Evolutionary conservation across 768 basidiomycete genomes (phyloP).

Genomic region (Hericium coralloides): DNA sequence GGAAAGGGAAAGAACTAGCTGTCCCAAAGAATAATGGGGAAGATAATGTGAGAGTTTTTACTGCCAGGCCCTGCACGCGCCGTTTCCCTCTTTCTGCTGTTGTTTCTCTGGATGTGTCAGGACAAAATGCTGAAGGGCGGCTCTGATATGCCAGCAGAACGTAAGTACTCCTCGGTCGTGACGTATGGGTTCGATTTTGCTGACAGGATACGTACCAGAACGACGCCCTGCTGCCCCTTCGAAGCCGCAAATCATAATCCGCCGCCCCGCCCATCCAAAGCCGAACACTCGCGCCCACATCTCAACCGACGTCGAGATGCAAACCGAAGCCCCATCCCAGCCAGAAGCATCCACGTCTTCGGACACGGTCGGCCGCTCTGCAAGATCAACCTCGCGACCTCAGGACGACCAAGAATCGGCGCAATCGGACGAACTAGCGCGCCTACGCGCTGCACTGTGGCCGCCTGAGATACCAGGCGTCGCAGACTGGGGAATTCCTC

Average conservation of each 20-base stretch:
- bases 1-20: not conserved
- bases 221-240: constrained; percentile 1
- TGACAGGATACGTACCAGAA: not conserved
- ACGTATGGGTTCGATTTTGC: not conserved
- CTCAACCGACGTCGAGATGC: constrained; percentile 4
- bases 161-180: not conserved
- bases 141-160: constrained; percentile 5
- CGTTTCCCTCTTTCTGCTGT: constrained; percentile 17
- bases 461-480: constrained; percentile 60
- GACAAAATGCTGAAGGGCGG: constrained; percentile 12
- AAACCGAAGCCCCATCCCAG: not conserved
- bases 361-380: not conserved
- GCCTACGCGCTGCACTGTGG: constrained; percentile 44
- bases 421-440: constrained; percentile 34
- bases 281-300: constrained; percentile 7
- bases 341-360: not conserved
- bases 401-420: too few relatives aligned
- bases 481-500: constrained; percentile 73
- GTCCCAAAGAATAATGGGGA: not conserved
- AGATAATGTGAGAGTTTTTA: constrained; percentile 16
- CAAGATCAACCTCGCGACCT: too few relatives aligned
- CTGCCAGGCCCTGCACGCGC: constrained; percentile 10
- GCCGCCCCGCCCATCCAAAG: constrained; percentile 9
- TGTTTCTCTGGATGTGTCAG: constrained; percentile 13
- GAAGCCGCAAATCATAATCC: constrained; percentile 15